A percentile compares a stretch with the other conserved stretches of the same genome.
Conservation (phyloP, 805 yeast genomes). For the Zygosaccharomyces lentus region DNA sequence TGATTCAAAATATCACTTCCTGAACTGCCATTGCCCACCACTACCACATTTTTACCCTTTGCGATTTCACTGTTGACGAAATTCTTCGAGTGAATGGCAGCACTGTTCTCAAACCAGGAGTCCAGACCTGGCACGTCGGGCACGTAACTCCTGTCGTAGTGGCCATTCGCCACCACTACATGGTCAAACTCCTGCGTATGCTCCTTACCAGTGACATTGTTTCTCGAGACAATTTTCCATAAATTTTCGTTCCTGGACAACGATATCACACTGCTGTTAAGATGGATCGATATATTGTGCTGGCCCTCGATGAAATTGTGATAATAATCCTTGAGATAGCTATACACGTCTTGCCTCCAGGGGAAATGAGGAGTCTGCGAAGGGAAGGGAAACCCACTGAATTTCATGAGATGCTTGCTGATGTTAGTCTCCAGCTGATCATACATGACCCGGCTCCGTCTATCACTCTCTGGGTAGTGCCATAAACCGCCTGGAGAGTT, state of each 20-base stretch:
- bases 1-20: slow-evolving; percentile 46
- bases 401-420: slow-evolving; percentile 63
- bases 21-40: slow-evolving; percentile 43
- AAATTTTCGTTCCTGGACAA: slow-evolving; percentile 18
- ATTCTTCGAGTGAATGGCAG: slow-evolving; percentile 39
- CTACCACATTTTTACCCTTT: slow-evolving; percentile 33
- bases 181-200: slow-evolving; percentile 38
- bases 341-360: slow-evolving; percentile 52
- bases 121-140: slow-evolving; percentile 41
- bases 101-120: slow-evolving; percentile 33
- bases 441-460: slow-evolving; percentile 47
- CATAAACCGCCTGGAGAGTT: slow-evolving; percentile 72
- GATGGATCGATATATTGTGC: slow-evolving; percentile 30
- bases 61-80: slow-evolving; percentile 35
- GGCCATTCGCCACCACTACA: slow-evolving; percentile 43
- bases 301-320: slow-evolving; percentile 27
- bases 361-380: slow-evolving; percentile 51
- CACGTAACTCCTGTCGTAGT: slow-evolving; percentile 38
- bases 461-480: slow-evolving; percentile 46
- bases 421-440: slow-evolving; percentile 67
- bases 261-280: slow-evolving; percentile 22
- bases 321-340: slow-evolving; percentile 57
- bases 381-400: slow-evolving; percentile 48
- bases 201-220: slow-evolving; percentile 20
- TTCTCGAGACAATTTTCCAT: slow-evolving; percentile 13